phyloP scores from a whole-genome alignment of 1,139 yeast species.

The Pichia sp. region DNA sequence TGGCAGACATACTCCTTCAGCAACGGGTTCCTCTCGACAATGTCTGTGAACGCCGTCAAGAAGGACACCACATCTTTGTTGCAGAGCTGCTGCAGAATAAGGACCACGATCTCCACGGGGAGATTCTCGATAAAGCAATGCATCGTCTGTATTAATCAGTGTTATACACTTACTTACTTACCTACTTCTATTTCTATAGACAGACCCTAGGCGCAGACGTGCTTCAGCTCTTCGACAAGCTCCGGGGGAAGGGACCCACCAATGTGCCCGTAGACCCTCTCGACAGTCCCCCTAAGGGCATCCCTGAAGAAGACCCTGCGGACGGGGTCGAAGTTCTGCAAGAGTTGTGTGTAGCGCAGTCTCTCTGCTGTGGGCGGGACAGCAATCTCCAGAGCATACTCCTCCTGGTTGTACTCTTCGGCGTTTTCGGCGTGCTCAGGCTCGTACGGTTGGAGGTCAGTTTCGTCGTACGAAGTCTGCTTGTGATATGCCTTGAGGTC shows the following conservation, averaged over 20 bases:
- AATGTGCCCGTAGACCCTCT: not conserved
- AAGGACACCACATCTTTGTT: not conserved
- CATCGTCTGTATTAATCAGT: not conserved
- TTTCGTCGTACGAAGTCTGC: constrained; percentile 52
- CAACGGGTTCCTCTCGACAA: not conserved
- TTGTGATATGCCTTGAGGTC: constrained; percentile 58
- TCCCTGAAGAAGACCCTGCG: constrained; percentile 47
- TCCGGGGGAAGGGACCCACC: constrained; percentile 1
- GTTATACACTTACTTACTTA: not conserved
- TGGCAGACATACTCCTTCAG: constrained; percentile 1
- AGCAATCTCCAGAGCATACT: constrained; percentile 42
- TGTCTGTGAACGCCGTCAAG: not conserved
- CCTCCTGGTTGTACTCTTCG: constrained; percentile 28
- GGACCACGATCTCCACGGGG: not conserved
- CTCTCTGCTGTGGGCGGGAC: constrained; percentile 50
- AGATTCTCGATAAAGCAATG: not conserved
- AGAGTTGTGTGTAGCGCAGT: constrained; percentile 45
- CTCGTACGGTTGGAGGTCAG: constrained; percentile 36
- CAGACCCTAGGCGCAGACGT: not conserved
- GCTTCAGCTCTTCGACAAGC: not conserved
- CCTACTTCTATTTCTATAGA: not conserved
- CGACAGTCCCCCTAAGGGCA: constrained; percentile 13
- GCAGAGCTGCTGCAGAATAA: not conserved
- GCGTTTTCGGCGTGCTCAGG: constrained; percentile 25
- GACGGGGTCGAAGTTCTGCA: constrained; percentile 53